Evolutionary conservation across 2,329 filamentous ascomycete species (phyloP).

Genomic region (Calonectria fujianensis): DNA sequence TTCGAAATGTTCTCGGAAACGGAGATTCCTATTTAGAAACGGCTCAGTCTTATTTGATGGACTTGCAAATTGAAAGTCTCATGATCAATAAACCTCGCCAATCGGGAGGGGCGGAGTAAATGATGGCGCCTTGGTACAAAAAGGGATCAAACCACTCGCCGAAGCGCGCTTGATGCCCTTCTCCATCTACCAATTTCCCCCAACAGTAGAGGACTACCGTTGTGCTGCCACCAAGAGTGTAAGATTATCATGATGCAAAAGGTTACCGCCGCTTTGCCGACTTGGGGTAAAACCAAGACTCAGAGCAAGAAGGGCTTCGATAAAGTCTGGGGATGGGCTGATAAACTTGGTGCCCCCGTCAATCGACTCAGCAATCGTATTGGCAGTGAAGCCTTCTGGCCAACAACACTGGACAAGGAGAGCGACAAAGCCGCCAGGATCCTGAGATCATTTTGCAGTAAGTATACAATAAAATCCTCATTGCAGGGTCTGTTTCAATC

Average conservation of each 20-base stretch:
- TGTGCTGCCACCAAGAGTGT: background rate
- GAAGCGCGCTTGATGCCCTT: too few species aligned
- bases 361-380: conserved; percentile 88
- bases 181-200: background rate
- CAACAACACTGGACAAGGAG: conserved; percentile 89
- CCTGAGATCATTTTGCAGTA: conserved; percentile 88
- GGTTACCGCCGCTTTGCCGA: conserved; percentile 58
- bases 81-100: conserved; percentile 14
- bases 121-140: conserved; percentile 6
- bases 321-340: conserved; percentile 76
- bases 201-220: background rate
- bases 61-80: conserved; percentile 1
- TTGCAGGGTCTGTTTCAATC: too few species aligned
- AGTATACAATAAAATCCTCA: conserved; percentile 52
- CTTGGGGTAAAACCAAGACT: conserved; percentile 74
- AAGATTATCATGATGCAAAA: conserved; percentile 58
- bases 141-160: conserved; percentile 10
- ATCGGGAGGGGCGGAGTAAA: conserved; percentile 27
- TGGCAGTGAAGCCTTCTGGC: conserved; percentile 89
- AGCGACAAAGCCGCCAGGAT: conserved; percentile 92
- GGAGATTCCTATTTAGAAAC: background rate
- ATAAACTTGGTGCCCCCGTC: conserved; percentile 80
- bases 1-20: background rate
- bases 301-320: conserved; percentile 81
- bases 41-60: background rate